Evolutionary conservation across 1,284 basidiomycete species (phyloP).

Genomic region (Cystobasidium slooffiae): DNA sequence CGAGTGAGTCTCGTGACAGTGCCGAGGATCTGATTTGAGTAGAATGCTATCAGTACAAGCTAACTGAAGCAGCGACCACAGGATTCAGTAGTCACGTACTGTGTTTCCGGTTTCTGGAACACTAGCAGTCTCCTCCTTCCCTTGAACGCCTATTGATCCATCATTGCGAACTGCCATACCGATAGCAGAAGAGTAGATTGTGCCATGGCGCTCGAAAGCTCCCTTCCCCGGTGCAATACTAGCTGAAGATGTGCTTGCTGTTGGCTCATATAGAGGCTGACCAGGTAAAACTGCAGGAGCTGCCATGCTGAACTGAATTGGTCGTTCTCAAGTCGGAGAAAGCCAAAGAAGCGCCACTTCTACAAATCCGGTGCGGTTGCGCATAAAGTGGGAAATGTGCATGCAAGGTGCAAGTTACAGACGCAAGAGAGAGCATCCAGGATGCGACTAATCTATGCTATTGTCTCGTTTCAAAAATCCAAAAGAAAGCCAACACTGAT

Average conservation of each 20-base stretch:
- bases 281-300: constrained; percentile 33
- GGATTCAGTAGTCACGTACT: neutral
- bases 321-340: neutral
- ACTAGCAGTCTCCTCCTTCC: constrained; percentile 30
- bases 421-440: no score
- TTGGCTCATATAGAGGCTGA: constrained; percentile 29
- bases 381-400: no score
- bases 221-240: constrained; percentile 19
- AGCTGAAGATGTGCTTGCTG: constrained; percentile 4
- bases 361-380: no score
- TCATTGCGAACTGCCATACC: constrained; percentile 12
- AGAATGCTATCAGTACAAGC: neutral
- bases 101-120: constrained; percentile 35
- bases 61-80: neutral
- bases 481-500: neutral
- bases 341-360: neutral
- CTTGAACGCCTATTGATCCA: constrained; percentile 18
- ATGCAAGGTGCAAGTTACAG: neutral
- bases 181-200: constrained; percentile 26
- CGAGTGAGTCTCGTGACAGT: constrained; percentile 38
- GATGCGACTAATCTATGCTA: neutral
- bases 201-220: constrained; percentile 33
- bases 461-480: neutral
- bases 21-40: constrained; percentile 24
- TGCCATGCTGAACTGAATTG: neutral